Evolutionary conservation across 1,139 yeast genomes (phyloP).

Genomic region (Kurtzmaniella quercitrusa): DNA sequence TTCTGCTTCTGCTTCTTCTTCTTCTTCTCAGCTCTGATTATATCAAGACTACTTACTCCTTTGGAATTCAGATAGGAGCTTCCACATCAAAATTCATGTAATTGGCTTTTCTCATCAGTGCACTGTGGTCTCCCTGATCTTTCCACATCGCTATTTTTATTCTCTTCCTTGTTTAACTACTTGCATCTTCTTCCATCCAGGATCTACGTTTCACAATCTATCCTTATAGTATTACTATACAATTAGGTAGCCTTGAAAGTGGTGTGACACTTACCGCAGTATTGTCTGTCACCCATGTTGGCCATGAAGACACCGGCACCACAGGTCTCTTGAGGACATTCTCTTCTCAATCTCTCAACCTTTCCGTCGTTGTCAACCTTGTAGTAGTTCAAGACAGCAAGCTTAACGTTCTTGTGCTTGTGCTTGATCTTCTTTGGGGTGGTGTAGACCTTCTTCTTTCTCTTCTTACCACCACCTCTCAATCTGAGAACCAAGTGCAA

Average conservation of each 20-base stretch:
- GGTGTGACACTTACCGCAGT: conserved; percentile 99
- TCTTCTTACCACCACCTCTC: conserved; percentile 99
- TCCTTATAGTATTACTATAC: conserved; percentile 9
- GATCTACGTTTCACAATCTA: neutral
- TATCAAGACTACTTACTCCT: too few relatives aligned
- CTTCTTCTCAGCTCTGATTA: too few relatives aligned
- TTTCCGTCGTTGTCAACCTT: conserved; percentile 98
- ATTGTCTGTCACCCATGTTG: conserved; percentile 97
- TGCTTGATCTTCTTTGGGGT: conserved; percentile 99
- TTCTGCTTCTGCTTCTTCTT: too few relatives aligned
- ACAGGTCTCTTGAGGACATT: conserved; percentile 89
- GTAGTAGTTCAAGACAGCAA: conserved; percentile 99
- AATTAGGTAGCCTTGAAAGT: conserved; percentile 66
- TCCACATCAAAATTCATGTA: too few relatives aligned
- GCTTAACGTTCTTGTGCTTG: conserved; percentile 99
- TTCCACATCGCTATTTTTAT: too few relatives aligned
- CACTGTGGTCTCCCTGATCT: too few relatives aligned
- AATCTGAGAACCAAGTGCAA: conserved; percentile 96
- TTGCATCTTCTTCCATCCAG: too few relatives aligned
- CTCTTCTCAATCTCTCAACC: conserved; percentile 98
- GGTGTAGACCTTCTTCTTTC: conserved; percentile 99
- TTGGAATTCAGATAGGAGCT: too few relatives aligned
- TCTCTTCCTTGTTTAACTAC: too few relatives aligned
- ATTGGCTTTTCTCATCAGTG: too few relatives aligned
- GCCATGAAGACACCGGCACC: conserved; percentile 99